These are phyloP conservation scores for Trifolium pratense DNA, from an alignment of 306 rosid species.

Conservation along the genomic window DNA sequence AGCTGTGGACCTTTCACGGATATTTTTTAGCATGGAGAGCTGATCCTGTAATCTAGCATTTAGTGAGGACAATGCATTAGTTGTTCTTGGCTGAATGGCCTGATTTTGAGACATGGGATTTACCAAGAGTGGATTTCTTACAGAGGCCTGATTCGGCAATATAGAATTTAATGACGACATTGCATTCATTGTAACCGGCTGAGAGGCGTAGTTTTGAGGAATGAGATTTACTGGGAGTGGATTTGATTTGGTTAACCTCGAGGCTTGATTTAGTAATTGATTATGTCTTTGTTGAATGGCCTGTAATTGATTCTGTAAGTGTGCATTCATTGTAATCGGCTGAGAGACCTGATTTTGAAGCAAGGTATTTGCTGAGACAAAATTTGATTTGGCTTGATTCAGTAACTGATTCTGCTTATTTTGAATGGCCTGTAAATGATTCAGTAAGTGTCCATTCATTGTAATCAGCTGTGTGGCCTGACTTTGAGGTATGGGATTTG, in stretches of 20 bases:
- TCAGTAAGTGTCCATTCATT: neutral
- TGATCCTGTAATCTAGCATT: conserved; percentile 33
- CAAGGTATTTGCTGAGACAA: conserved; percentile 25
- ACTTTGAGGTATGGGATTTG: conserved; percentile 32
- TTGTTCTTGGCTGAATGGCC: conserved; percentile 21
- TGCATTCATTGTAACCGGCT: conserved; percentile 23
- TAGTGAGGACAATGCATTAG: conserved; percentile 23
- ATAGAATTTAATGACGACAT: conserved; percentile 18
- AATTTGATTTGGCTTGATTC: conserved; percentile 1
- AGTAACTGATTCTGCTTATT: too few relatives aligned
- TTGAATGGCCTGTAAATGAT: too few relatives aligned
- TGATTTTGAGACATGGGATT: conserved; percentile 40
- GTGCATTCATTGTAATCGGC: conserved; percentile 15
- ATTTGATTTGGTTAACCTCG: conserved; percentile 33
- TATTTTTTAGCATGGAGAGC: conserved; percentile 31
- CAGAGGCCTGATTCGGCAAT: conserved; percentile 31
- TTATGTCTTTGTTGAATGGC: too few relatives aligned
- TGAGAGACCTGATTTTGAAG: conserved; percentile 40
- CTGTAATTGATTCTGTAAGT: too few relatives aligned
- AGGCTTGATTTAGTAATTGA: conserved; percentile 11
- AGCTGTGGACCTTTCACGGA: conserved; percentile 28
- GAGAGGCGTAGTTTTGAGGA: conserved; percentile 40
- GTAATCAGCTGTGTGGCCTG: conserved; percentile 36
- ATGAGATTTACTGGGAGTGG: conserved; percentile 30
- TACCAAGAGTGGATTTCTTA: conserved; percentile 28